phyloP scores from a whole-genome alignment of 805 yeast species.

The Kodamaea kakaduensis region DNA sequence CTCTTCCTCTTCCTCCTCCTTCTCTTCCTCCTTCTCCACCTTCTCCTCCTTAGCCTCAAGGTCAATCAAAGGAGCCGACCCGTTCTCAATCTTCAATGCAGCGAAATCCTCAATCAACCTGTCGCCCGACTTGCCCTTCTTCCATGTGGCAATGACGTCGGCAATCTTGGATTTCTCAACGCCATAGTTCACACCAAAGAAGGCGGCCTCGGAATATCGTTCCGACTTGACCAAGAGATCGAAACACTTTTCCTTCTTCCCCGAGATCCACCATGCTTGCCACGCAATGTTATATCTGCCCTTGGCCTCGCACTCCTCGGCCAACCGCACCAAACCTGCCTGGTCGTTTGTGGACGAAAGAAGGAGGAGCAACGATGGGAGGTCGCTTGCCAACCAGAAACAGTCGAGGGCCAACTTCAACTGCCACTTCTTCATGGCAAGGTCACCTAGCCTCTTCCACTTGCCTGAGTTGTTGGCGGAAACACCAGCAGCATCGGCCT shows the following conservation, averaged over 20 bases:
- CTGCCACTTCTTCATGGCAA: conserved; percentile 74
- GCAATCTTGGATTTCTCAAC: conserved; percentile 36
- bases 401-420: conserved; percentile 76
- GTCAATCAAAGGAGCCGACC: conserved; percentile 15
- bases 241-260: conserved; percentile 61
- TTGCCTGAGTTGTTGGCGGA: conserved; percentile 36
- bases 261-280: conserved; percentile 84
- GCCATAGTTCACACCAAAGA: conserved; percentile 72
- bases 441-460: conserved; percentile 92
- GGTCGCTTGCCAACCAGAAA: conserved; percentile 74
- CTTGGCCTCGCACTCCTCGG: conserved; percentile 57
- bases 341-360: conserved; percentile 77
- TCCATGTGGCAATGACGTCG: conserved; percentile 62
- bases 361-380: conserved; percentile 74
- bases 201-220: conserved; percentile 78
- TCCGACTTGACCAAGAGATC: conserved; percentile 63
- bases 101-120: conserved; percentile 49
- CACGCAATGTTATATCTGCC: conserved; percentile 91
- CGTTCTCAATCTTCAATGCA: conserved; percentile 16
- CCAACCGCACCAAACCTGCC: conserved; percentile 57
- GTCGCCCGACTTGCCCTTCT: conserved; percentile 57
- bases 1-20: too few relatives aligned
- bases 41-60: conserved; percentile 11
- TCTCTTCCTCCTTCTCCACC: conserved; percentile 23
- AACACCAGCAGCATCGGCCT: conserved; percentile 18